Base-by-base conservation (phyloP, 78 protist species). In the Dictyostelium intermedium region DNA sequence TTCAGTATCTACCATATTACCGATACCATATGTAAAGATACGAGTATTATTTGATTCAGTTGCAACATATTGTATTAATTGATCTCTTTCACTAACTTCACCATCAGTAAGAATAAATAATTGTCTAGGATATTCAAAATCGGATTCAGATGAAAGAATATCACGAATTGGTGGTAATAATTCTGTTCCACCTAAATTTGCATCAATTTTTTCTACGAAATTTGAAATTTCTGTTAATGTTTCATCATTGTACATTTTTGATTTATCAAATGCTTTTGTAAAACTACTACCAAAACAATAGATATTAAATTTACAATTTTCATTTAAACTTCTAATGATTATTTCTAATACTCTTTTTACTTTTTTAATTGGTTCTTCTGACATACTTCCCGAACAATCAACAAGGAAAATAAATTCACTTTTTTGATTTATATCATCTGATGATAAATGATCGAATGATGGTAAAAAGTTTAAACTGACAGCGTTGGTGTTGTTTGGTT, bases 91-190 rank as follows among this genome's bases (percentile, higher is more conserved):
- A 91, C 35, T 39, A 4, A 98, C 84, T 69, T 96, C 95, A 32
- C 98, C 98, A 84, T 98, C 98, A 6, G 98, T 98, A 47, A 98
- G 82, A 20, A 98, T 87, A 47, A 98, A 97, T 56, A 66, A 79
- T 50, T 95, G 97, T 27, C 98, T 85, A 27, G 97, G 84, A 69
- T 76, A 93, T 16, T 91, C 95, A 14, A 84, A 78, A 11, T 79
- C 70, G 1, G 56, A 11, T 14, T 8, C n/a, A 2, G 37, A 1
- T 9, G 37, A 25, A 6, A 87, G 13, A 13, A 87, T 63, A n/a
- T 79, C 85, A 7, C 20, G 35, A 0, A 87, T 39, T 41, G 85
- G 79, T 27, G 23, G 32, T 3, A 60, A 43, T 39, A 87, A 66
- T 18, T 87, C 81, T 6, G 95, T 91, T 2, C 95, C 95, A 27